Evolutionary conservation across 441 rosid genomes (phyloP), one percentile per base, ranked within the genome.

Genomic region (Oxalis stricta): DNA sequence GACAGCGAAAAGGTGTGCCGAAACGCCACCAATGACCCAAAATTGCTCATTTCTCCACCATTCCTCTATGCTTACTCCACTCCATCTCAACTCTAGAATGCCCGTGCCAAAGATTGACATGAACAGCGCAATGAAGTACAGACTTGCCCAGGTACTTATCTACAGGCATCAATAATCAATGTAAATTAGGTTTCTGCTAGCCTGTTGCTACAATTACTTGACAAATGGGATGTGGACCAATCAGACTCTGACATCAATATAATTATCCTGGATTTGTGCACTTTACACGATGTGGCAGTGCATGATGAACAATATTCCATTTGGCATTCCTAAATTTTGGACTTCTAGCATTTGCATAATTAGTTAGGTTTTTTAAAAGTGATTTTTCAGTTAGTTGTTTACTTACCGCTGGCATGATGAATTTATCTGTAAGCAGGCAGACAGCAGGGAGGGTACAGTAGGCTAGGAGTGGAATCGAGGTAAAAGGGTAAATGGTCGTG

Each of bases 1-100:
- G 29, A 84, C 95, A 0, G 97, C 95, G 18, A 88, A 79, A 29
- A 88, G 82, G 63, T 88, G 95, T 34, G 95, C 97, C 18, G 95
- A 88, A 48, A 88, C 65, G 32, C 97, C 95, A 42, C 97, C 97
- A 31, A 88, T 88, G 54, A 88, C 95, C 85, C 95, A 84, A 56
- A 84, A 88, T 55, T 88, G 97, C 63, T 88, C 94, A 19, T 88
- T 88, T 64, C 97, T 82, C 95, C 97, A 88, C 95, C 91, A 88
- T 56, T 88, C 94, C 52, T 88, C 95, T 4, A 88, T 84, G 79
- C 95, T 79, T 33, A 88, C 94, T 46, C 97, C 97, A n/a, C 97
- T 88, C 95, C 97, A 84, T 52, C 91, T 72, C 44, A 84, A 44
- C 69, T 88, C 94, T 34, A 88, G 85, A 59, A 88, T 76, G 39